Conservation (phyloP, 768 basidiomycete species). For the Lentinula sp. region DNA sequence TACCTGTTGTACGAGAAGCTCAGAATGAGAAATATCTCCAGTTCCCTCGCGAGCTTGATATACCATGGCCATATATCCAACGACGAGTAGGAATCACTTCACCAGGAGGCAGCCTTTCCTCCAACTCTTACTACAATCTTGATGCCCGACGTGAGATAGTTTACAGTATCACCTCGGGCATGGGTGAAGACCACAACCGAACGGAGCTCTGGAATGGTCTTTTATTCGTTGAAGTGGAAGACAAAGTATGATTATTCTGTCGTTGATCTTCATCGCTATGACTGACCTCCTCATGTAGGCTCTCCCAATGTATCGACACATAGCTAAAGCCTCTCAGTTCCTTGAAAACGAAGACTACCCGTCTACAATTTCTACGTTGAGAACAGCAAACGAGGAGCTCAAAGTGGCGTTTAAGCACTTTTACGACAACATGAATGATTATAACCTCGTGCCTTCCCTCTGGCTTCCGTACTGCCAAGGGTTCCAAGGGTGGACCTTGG, state of each 20-base stretch:
- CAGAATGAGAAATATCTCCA: conserved; percentile 14
- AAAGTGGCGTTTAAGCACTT: conserved; percentile 10
- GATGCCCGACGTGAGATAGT: conserved; percentile 11
- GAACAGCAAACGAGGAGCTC: conserved; percentile 5
- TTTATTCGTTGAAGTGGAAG: conserved; percentile 9
- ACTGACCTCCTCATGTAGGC: not conserved
- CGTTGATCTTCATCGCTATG: too few relatives aligned
- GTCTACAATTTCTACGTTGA: conserved; percentile 2
- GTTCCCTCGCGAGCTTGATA: conserved; percentile 13
- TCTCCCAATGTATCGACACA: conserved; percentile 8
- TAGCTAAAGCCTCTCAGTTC: not conserved
- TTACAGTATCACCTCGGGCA: conserved; percentile 15
- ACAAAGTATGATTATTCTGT: not conserved
- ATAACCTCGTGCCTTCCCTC: conserved; percentile 7
- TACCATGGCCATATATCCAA: conserved; percentile 12
- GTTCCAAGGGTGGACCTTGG: conserved; percentile 11
- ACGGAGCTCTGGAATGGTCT: conserved; percentile 12
- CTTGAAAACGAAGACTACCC: conserved; percentile 1
- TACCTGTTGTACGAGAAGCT: conserved; percentile 16
- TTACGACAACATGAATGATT: conserved; percentile 10
- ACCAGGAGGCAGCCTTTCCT: conserved; percentile 15
- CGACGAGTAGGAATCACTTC: conserved; percentile 14
- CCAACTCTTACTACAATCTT: conserved; percentile 14
- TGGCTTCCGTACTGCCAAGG: conserved; percentile 13
- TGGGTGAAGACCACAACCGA: conserved; percentile 10